Conservation (phyloP, 2,329 filamentous ascomycete genomes). For the Magnaporthiopsis poae region DNA sequence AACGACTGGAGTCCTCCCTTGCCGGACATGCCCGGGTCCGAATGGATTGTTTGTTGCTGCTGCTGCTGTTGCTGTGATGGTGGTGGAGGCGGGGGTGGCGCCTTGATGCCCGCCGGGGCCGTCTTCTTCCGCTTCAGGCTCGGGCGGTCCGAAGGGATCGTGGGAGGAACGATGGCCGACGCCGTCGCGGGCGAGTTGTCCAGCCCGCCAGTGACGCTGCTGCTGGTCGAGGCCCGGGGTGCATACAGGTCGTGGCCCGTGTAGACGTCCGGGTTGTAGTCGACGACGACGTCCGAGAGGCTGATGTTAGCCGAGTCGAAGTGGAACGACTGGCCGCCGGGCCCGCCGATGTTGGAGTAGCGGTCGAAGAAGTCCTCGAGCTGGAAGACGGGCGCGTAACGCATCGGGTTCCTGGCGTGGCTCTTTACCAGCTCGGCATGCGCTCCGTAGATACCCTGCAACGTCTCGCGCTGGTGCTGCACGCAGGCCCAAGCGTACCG, state of each 20-base stretch:
- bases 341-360: constrained; percentile 50
- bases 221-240: constrained; percentile 20
- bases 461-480: constrained; percentile 68
- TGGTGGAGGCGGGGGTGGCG: constrained; percentile 24
- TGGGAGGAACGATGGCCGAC: too few species aligned
- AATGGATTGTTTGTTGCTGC: neutral
- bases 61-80: neutral
- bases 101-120: constrained; percentile 26
- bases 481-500: constrained; percentile 67
- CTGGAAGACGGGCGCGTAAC: constrained; percentile 71
- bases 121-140: constrained; percentile 42
- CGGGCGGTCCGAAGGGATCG: constrained; percentile 21
- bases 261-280: constrained; percentile 49
- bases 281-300: constrained; percentile 55
- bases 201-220: neutral
- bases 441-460: constrained; percentile 68
- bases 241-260: constrained; percentile 39
- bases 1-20: constrained; percentile 18
- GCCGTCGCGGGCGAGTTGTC: too few species aligned
- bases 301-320: constrained; percentile 70
- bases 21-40: constrained; percentile 16
- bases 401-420: constrained; percentile 55
- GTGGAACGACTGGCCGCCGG: constrained; percentile 47
- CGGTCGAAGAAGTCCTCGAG: constrained; percentile 81
- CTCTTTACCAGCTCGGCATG: constrained; percentile 72